A percentile compares a stretch with the other conserved stretches of the same genome.
These are phyloP conservation scores for Botrytis squamosa DNA, from an alignment of 2,329 filamentous ascomycete genomes.

Conservation along the genomic window DNA sequence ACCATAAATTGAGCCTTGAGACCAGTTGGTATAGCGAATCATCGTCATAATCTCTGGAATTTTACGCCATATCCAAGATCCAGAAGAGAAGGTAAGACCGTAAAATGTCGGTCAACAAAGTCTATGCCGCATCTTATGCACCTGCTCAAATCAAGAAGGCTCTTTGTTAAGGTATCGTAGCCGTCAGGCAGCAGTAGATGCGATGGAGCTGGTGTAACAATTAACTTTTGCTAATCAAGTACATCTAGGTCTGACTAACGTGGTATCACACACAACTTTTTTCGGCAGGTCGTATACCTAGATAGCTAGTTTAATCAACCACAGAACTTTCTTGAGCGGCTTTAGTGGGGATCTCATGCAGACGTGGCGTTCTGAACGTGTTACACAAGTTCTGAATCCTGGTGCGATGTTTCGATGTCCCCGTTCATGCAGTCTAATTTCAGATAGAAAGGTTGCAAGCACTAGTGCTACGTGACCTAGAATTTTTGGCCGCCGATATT, in stretches of 20 bases:
- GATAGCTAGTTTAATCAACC: neutral
- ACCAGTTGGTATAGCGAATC: neutral
- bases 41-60: neutral
- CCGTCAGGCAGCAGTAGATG: slow-evolving; percentile 5
- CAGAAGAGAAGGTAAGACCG: neutral
- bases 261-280: neutral
- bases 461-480: neutral
- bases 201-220: neutral
- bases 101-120: slow-evolving; percentile 1
- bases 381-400: neutral
- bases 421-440: slow-evolving; percentile 1
- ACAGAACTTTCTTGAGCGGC: neutral
- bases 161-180: neutral
- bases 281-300: neutral
- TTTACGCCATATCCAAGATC: neutral
- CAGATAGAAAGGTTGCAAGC: neutral
- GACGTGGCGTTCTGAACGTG: slow-evolving; percentile 3
- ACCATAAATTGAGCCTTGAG: neutral
- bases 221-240: neutral
- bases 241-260: neutral
- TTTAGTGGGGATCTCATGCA: neutral
- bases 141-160: slow-evolving; percentile 8
- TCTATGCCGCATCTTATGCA: slow-evolving; percentile 8
- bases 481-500: neutral
- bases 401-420: neutral